phyloP scores from a whole-genome alignment of 2,329 filamentous ascomycete genomes.

The Fusarium sp. region DNA sequence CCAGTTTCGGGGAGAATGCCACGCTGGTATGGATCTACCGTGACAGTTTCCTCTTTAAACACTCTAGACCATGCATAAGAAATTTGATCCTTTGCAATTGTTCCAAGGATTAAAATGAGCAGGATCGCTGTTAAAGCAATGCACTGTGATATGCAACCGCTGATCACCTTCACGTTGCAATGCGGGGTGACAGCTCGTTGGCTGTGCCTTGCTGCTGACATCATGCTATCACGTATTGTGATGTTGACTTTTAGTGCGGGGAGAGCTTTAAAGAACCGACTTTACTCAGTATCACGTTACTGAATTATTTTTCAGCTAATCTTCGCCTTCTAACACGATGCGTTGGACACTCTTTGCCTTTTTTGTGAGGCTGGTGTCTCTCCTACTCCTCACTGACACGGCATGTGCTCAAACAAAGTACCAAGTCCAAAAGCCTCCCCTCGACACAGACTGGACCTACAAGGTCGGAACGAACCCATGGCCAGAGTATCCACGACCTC shows the following conservation, averaged over 20 bases:
- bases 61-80: background rate
- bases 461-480: slow-evolving; percentile 65
- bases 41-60: background rate
- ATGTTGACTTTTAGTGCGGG: background rate
- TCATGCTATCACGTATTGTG: background rate
- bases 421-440: slow-evolving; percentile 53
- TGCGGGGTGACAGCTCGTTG: background rate
- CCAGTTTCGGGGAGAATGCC: background rate
- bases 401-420: slow-evolving; percentile 46
- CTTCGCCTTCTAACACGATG: slow-evolving; percentile 3
- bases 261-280: background rate
- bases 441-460: slow-evolving; percentile 65
- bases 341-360: slow-evolving; percentile 1
- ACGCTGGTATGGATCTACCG: background rate
- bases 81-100: background rate
- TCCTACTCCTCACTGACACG: background rate
- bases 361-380: slow-evolving; percentile 1
- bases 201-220: background rate
- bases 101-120: background rate
- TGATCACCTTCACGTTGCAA: background rate
- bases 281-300: background rate
- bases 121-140: background rate
- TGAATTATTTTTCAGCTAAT: too few species aligned
- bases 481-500: slow-evolving; percentile 70
- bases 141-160: background rate